Conservation (phyloP, 75 land plant species). For the Picea glauca region DNA sequence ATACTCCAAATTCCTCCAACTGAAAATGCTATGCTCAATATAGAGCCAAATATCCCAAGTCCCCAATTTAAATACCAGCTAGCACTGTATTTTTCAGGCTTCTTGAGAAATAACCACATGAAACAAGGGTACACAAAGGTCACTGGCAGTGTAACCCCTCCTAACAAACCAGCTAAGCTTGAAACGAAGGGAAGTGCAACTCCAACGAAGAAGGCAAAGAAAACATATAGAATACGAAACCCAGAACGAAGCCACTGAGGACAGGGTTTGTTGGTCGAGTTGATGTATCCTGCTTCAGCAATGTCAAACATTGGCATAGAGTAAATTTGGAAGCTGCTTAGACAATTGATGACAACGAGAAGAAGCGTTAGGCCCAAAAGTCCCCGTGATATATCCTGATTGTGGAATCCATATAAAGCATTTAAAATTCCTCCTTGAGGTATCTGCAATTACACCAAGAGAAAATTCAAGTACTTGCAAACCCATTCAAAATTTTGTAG, state of each 20-base stretch:
- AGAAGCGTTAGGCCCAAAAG: constrained; percentile 51
- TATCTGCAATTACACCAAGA: constrained; percentile 45
- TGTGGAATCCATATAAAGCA: constrained; percentile 54
- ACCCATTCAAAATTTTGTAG: not conserved
- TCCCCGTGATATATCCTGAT: constrained; percentile 32
- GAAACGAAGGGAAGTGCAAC: constrained; percentile 77
- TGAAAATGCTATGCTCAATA: constrained; percentile 37
- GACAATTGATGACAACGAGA: constrained; percentile 66
- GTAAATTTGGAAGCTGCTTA: constrained; percentile 88
- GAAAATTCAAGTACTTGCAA: not conserved
- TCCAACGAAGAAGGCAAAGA: constrained; percentile 51
- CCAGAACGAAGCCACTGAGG: constrained; percentile 47
- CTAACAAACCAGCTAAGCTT: constrained; percentile 71
- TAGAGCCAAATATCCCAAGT: constrained; percentile 55
- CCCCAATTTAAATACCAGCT: constrained; percentile 78
- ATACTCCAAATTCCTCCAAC: constrained; percentile 67
- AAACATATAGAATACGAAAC: constrained; percentile 41
- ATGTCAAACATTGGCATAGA: constrained; percentile 86
- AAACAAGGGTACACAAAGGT: constrained; percentile 88
- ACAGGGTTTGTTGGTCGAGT: constrained; percentile 49
- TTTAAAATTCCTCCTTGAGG: constrained; percentile 59
- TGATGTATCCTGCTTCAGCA: constrained; percentile 69
- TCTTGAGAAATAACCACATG: constrained; percentile 79
- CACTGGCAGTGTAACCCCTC: constrained; percentile 81
- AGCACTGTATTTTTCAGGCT: constrained; percentile 51